phyloP scores from a whole-genome alignment of 805 yeast species.

The Starmerella kuoi region DNA sequence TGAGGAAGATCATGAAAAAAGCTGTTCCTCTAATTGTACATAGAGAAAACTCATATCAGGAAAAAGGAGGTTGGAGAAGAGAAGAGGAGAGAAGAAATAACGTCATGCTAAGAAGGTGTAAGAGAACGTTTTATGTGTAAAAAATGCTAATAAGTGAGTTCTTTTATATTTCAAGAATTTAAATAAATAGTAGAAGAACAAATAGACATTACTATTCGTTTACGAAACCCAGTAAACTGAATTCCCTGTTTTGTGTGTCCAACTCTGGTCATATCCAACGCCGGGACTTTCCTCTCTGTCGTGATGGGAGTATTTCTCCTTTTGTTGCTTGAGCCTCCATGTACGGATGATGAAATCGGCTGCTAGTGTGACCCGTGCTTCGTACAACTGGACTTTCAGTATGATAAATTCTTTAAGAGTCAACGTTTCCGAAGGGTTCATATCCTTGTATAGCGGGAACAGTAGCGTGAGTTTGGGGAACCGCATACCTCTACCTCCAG shows the following conservation, averaged over 20 bases:
- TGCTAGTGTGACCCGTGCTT: conserved; percentile 22
- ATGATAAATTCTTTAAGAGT: conserved; percentile 27
- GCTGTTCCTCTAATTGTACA: not conserved
- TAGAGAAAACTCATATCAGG: not conserved
- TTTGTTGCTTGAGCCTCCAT: conserved; percentile 12
- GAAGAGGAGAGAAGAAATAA: too few relatives aligned
- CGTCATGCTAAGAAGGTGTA: too few relatives aligned
- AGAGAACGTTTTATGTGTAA: too few relatives aligned
- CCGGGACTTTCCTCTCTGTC: conserved; percentile 4
- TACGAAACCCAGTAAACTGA: conserved; percentile 15
- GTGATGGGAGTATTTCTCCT: not conserved
- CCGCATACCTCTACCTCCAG: conserved; percentile 41
- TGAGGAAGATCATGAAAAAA: not conserved
- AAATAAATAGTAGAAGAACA: too few relatives aligned
- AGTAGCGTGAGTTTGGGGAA: conserved; percentile 51
- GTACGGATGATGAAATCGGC: conserved; percentile 18
- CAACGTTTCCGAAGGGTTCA: conserved; percentile 49
- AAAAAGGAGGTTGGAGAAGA: not conserved
- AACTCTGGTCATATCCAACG: conserved; percentile 9
- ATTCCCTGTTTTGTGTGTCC: not conserved
- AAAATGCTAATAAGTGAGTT: too few relatives aligned
- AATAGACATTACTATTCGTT: too few relatives aligned
- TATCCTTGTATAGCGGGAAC: conserved; percentile 64
- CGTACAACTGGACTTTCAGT: conserved; percentile 25
- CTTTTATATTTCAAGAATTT: too few relatives aligned